A percentile compares a stretch with the other conserved stretches of the same genome.
Evolutionary conservation across 106 monocot species (phyloP).

Genomic region (Phalaenopsis equestris): DNA sequence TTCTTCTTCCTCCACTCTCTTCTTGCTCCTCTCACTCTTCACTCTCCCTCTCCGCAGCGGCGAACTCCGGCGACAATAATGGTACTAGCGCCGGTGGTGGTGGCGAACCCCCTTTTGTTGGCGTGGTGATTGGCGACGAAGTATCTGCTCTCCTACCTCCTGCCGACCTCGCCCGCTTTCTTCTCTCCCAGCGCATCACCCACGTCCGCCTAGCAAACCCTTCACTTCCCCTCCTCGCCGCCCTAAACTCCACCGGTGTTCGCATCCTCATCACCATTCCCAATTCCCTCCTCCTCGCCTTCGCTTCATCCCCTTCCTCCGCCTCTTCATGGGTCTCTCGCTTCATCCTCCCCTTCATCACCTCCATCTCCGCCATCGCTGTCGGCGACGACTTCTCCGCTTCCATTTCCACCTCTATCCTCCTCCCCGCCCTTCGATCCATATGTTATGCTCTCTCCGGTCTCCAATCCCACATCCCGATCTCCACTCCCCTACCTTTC

Average conservation of each 20-base stretch:
- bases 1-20: conserved; percentile 2
- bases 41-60: conserved; percentile 7
- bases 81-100: not conserved
- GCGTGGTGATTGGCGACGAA: conserved; percentile 60
- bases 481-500: conserved; percentile 67
- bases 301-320: conserved; percentile 53
- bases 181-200: conserved; percentile 49
- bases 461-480: conserved; percentile 22
- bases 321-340: conserved; percentile 54
- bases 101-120: conserved; percentile 41
- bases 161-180: conserved; percentile 35
- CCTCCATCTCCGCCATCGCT: conserved; percentile 50
- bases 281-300: conserved; percentile 21
- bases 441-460: conserved; percentile 31
- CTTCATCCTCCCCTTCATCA: conserved; percentile 41
- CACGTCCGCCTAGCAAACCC: conserved; percentile 68
- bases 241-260: conserved; percentile 42
- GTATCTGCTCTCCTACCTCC: conserved; percentile 44
- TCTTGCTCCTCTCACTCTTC: conserved; percentile 17
- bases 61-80: not conserved
- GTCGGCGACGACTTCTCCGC: conserved; percentile 45
- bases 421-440: conserved; percentile 56
- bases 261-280: conserved; percentile 49
- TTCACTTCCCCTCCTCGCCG: conserved; percentile 40
- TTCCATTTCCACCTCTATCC: conserved; percentile 39